A percentile compares a stretch with the other conserved stretches of the same genome.
Conservation (phyloP, 495 filamentous ascomycete genomes). For the Cetradonia linearis region DNA sequence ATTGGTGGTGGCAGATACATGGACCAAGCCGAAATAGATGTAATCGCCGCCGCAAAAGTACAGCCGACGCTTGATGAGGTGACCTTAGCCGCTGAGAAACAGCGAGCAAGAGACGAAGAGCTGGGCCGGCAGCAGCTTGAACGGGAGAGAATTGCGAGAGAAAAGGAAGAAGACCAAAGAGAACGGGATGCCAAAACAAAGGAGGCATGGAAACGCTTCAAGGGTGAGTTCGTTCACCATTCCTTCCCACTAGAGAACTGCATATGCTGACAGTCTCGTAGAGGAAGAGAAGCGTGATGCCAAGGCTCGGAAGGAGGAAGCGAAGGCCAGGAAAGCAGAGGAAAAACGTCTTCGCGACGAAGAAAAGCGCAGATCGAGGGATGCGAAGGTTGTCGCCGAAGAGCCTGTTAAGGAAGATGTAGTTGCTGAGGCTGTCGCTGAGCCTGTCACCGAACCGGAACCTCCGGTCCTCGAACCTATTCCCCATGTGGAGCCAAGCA, state of each 20-base stretch:
- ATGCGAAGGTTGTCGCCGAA: slow-evolving; percentile 4
- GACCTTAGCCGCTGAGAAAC: slow-evolving; percentile 58
- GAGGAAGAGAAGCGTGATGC: slow-evolving; percentile 46
- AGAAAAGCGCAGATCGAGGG: slow-evolving; percentile 31
- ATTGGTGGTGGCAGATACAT: slow-evolving; percentile 76
- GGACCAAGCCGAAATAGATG: slow-evolving; percentile 68
- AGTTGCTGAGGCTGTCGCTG: slow-evolving; percentile 17
- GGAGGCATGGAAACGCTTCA: slow-evolving; percentile 35
- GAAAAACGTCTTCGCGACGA: slow-evolving; percentile 39
- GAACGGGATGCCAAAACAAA: slow-evolving; percentile 24
- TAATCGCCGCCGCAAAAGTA: slow-evolving; percentile 67
- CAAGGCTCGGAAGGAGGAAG: slow-evolving; percentile 41
- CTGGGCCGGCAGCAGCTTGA: slow-evolving; percentile 45
- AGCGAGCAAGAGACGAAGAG: slow-evolving; percentile 51
- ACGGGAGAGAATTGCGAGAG: slow-evolving; percentile 38
- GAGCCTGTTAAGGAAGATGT: slow-evolving; percentile 1
- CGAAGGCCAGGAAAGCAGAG: slow-evolving; percentile 39
- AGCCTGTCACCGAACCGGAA: slow-evolving; percentile 21
- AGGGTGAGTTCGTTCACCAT: slow-evolving; percentile 29
- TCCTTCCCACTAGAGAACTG: neutral
- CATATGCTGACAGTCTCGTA: slow-evolving; percentile 22
- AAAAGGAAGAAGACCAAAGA: slow-evolving; percentile 38
- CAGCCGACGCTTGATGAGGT: slow-evolving; percentile 90
- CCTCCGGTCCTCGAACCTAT: slow-evolving; percentile 20
- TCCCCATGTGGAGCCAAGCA: slow-evolving; percentile 15